Base-by-base conservation (phyloP, 441 rosid genomes). In the Erodium texanum region DNA sequence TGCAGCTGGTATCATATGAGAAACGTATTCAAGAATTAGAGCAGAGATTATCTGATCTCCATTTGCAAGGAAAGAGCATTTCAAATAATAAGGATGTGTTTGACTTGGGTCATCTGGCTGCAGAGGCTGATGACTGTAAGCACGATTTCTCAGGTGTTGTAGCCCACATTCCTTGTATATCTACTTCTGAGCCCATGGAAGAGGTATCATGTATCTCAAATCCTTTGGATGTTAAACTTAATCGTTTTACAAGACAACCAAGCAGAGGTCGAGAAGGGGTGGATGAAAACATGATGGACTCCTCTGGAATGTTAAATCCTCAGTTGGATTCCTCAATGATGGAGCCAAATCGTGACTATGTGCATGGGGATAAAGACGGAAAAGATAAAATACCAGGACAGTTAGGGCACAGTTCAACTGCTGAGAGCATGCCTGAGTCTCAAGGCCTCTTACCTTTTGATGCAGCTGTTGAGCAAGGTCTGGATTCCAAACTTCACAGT, bases 241-340 rank as follows among this genome's bases (percentile, higher is more conserved):
- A 83, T 32, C 82, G 70, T 69, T 77, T 86, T 66, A 74, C 81
- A 48, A 79, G 86, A 76, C 95, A 86, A 75, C 78, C 81, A 52
- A 82, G 87, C 82, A 92, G 86, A 83, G 81, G 78, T 70, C 79
- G 90, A 73, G 98, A 92, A 84, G 98, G 87, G 61, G 84, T 77
- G 76, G 95, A 90, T 83, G 96, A 89, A 76, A 86, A 90, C 75
- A 87, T 95, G 99, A 76, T 90, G 86, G 99, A 95, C 72, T 90
- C 95, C 43, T 90, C 93, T 66, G 87, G 82, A 58, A 75, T 83
- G 80, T 77, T 81, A 62, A 78, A 84, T 79, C 76, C 82, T 63
- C 93, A 77, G 29, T 74, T 94, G 79, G 94, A 92, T 75, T 89
- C 96, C 9, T 84, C 92, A 41, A 88, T 94, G 97, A 73, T 76